Evolutionary conservation across 164 flowering plant genomes (phyloP).

Genomic region (Macadamia tetraphylla): DNA sequence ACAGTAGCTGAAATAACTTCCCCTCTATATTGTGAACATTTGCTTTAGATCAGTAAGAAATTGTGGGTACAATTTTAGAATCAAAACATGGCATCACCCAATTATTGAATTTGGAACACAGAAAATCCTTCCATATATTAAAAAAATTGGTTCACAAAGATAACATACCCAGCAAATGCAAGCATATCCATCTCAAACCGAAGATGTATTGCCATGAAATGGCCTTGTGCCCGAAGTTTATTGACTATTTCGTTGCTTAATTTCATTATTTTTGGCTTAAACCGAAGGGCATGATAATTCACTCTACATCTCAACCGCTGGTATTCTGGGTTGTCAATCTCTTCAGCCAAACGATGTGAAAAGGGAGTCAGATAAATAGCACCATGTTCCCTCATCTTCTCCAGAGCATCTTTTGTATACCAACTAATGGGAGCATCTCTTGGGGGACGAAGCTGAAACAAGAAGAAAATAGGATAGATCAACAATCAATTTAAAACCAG

Average conservation of each 20-base stretch:
- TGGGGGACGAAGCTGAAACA: constrained; percentile 72
- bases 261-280: constrained; percentile 87
- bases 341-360: constrained; percentile 95
- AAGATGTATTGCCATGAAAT: constrained; percentile 97
- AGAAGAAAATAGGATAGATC: background rate
- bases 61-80: background rate
- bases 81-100: background rate
- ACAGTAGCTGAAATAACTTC: too few species aligned
- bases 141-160: constrained; percentile 4
- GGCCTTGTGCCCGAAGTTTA: constrained; percentile 85
- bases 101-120: background rate
- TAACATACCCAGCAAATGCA: constrained; percentile 93
- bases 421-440: constrained; percentile 94
- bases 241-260: constrained; percentile 70
- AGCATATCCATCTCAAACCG: constrained; percentile 99
- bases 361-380: constrained; percentile 96
- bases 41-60: background rate
- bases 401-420: constrained; percentile 72
- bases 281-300: constrained; percentile 87
- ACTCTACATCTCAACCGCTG: constrained; percentile 96
- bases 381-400: constrained; percentile 92
- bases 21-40: too few species aligned
- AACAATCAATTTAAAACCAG: background rate
- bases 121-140: background rate
- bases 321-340: constrained; percentile 88